phyloP scores from a whole-genome alignment of 2,329 filamentous ascomycete genomes.

The Scedosporium apiospermum region DNA sequence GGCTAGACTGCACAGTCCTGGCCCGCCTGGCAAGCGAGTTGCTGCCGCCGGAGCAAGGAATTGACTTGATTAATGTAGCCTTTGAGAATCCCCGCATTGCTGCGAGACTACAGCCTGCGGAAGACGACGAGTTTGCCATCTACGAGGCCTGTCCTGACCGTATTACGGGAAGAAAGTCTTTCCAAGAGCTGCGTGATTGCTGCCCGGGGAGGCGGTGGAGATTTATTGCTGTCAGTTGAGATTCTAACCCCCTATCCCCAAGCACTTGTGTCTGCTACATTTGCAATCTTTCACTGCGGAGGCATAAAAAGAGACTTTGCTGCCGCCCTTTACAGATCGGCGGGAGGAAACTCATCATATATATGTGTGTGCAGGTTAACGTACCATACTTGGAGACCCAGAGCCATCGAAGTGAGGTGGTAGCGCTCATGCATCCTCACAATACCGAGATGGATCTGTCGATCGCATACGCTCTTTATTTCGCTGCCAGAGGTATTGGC shows the following conservation, averaged over 20 bases:
- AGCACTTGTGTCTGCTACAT: not conserved
- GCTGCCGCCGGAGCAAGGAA: constrained; percentile 54
- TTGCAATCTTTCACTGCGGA: not conserved
- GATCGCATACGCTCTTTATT: constrained; percentile 89
- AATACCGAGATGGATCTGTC: constrained; percentile 99
- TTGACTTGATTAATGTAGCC: constrained; percentile 91
- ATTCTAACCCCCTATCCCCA: not conserved
- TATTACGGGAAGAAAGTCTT: constrained; percentile 71
- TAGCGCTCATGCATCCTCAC: constrained; percentile 78
- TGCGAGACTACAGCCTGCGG: constrained; percentile 34
- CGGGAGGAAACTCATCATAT: not conserved
- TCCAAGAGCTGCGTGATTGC: constrained; percentile 58
- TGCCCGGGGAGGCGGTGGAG: constrained; percentile 69
- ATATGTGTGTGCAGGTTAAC: constrained; percentile 46
- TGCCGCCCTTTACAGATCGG: not conserved
- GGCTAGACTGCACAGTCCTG: constrained; percentile 83
- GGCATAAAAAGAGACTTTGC: not conserved
- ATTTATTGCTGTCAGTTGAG: constrained; percentile 58
- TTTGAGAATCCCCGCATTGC: constrained; percentile 85
- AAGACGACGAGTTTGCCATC: constrained; percentile 24
- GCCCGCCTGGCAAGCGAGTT: constrained; percentile 73
- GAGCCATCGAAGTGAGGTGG: constrained; percentile 57
- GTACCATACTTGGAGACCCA: constrained; percentile 69
- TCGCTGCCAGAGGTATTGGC: constrained; percentile 70
- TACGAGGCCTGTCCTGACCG: constrained; percentile 89